These are phyloP conservation scores for Trichocladium antarcticum DNA, from an alignment of 495 filamentous ascomycete genomes.

Conservation along the genomic window DNA sequence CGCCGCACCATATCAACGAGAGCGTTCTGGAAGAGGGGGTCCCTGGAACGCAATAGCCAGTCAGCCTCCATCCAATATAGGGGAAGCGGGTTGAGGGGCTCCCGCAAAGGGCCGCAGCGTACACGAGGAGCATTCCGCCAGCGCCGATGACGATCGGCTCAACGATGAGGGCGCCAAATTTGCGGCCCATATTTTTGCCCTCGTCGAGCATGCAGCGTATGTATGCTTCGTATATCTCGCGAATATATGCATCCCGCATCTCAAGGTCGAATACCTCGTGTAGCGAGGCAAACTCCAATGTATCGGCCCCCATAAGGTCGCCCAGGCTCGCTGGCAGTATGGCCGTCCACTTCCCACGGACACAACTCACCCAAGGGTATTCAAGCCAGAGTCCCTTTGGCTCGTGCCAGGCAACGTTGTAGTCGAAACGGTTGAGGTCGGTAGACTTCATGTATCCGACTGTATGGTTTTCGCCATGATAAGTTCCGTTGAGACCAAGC, in stretches of 20 bases:
- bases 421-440: conserved; percentile 60
- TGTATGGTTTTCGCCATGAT: conserved; percentile 75
- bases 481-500: conserved; percentile 61
- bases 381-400: conserved; percentile 67
- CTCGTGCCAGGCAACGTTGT: conserved; percentile 70
- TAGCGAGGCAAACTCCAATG: conserved; percentile 48
- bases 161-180: conserved; percentile 62
- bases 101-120: too few species aligned
- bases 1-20: conserved; percentile 53
- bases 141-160: conserved; percentile 68
- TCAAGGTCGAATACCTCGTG: conserved; percentile 51
- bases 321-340: conserved; percentile 40
- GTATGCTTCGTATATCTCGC: conserved; percentile 43
- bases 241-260: conserved; percentile 33
- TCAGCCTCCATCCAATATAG: conserved; percentile 8
- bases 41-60: conserved; percentile 29
- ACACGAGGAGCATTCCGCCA: conserved; percentile 68
- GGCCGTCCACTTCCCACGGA: conserved; percentile 51
- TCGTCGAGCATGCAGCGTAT: conserved; percentile 43
- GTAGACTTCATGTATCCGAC: conserved; percentile 77
- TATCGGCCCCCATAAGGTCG: too few species aligned
- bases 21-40: conserved; percentile 64
- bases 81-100: not conserved
- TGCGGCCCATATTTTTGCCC: conserved; percentile 44
- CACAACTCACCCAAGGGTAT: conserved; percentile 56